These are phyloP conservation scores for Glomus cerebriforme DNA, from an alignment of 192 early-diverging fungal species.

Conservation along the genomic window DNA sequence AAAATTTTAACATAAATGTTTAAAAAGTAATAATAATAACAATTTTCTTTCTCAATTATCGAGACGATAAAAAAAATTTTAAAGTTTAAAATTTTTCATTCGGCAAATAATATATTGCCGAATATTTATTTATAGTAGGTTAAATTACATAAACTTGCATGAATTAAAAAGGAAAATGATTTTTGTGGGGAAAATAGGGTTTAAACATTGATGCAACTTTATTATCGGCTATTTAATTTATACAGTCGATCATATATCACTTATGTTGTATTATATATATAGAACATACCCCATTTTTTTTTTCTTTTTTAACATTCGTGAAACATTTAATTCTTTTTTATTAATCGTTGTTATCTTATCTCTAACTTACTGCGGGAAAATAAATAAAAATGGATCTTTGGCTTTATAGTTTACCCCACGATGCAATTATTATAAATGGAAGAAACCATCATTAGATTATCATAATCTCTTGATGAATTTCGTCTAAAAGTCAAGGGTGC, in stretches of 20 bases:
- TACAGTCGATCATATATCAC: background rate
- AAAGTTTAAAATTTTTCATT: background rate
- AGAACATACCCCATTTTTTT: background rate
- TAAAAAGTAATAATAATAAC: too few relatives aligned
- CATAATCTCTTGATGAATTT: background rate
- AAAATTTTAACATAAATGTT: too few relatives aligned
- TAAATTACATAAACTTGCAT: background rate
- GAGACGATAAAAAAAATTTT: background rate
- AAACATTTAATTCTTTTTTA: background rate
- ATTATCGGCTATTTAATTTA: background rate
- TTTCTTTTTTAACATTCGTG: background rate
- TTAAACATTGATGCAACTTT: slow-evolving; percentile 9
- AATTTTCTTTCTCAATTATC: too few relatives aligned
- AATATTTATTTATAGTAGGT: background rate
- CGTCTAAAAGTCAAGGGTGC: background rate
- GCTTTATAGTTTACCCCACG: slow-evolving; percentile 1
- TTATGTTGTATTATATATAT: background rate
- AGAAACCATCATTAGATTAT: background rate
- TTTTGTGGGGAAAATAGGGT: slow-evolving; percentile 7
- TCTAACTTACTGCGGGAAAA: background rate
- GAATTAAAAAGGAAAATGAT: slow-evolving; percentile 2
- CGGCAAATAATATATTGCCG: background rate
- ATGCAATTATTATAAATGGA: background rate
- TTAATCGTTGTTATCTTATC: background rate
- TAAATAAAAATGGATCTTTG: background rate